These are phyloP conservation scores for Colletotrichum endophyticum DNA, from an alignment of 2,329 filamentous ascomycete species.

Conservation along the genomic window DNA sequence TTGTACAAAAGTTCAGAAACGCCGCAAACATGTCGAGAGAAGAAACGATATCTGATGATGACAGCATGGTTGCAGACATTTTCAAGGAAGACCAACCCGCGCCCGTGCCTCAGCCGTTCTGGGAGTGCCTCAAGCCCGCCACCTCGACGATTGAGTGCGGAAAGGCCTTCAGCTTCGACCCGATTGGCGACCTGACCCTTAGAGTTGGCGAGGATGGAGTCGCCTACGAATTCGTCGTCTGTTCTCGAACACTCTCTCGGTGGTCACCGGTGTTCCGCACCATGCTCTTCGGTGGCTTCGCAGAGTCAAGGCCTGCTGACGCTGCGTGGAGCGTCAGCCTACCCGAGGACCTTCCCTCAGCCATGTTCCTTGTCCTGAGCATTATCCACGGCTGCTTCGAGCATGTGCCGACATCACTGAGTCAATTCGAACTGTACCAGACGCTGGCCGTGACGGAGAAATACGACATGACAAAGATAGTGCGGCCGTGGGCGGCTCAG, in stretches of 20 bases:
- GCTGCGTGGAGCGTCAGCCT: background rate
- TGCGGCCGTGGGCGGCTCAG: background rate
- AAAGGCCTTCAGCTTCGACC: background rate
- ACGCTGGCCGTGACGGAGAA: background rate
- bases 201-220: background rate
- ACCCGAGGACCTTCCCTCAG: background rate
- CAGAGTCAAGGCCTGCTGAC: background rate
- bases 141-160: background rate
- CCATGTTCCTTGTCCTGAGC: background rate
- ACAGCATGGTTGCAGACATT: accelerated
- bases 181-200: background rate
- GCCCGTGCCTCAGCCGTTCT: background rate
- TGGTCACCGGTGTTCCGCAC: background rate
- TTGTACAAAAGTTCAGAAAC: background rate
- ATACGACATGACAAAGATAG: background rate
- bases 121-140: background rate
- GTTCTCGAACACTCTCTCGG: background rate
- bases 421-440: background rate
- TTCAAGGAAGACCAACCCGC: background rate
- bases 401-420: background rate
- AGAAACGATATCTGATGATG: background rate
- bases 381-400: background rate
- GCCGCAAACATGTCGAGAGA: background rate
- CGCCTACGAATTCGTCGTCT: background rate
- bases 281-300: background rate